These are phyloP conservation scores for Drechslera avenae DNA, from an alignment of 2,329 filamentous ascomycete species.

Conservation along the genomic window DNA sequence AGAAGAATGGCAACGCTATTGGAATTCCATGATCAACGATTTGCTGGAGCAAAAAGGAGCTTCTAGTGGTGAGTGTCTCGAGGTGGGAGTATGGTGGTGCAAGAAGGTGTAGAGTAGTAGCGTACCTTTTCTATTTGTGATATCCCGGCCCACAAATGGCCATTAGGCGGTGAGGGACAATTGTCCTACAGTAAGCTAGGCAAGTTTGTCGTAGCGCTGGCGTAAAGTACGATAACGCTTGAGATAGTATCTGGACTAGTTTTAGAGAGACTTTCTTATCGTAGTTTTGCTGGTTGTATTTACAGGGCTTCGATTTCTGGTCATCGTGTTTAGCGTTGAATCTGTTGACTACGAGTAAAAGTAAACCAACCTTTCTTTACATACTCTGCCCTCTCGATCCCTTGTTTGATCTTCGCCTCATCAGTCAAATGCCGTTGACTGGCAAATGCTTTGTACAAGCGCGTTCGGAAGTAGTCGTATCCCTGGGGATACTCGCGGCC, in stretches of 20 bases:
- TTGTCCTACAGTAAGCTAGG: slow-evolving; percentile 17
- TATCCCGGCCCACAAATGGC: slow-evolving; percentile 27
- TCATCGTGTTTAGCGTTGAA: not conserved
- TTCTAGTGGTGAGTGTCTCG: slow-evolving; percentile 82
- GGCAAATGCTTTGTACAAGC: slow-evolving; percentile 84
- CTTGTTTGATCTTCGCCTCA: slow-evolving; percentile 74
- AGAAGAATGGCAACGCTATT: slow-evolving; percentile 92
- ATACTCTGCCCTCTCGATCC: slow-evolving; percentile 79
- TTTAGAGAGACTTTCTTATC: slow-evolving; percentile 3
- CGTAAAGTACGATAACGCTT: slow-evolving; percentile 87
- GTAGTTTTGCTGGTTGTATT: slow-evolving; percentile 46
- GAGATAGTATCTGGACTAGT: slow-evolving; percentile 74
- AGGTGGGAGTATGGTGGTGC: slow-evolving; percentile 69
- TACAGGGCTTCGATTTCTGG: slow-evolving; percentile 90
- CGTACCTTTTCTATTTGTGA: slow-evolving; percentile 34
- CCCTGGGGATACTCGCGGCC: slow-evolving; percentile 87
- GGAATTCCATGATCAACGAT: slow-evolving; percentile 83
- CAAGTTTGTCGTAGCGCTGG: slow-evolving; percentile 70
- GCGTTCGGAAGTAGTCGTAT: slow-evolving; percentile 78
- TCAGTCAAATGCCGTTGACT: slow-evolving; percentile 72
- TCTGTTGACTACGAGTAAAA: not conserved
- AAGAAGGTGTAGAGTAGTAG: slow-evolving; percentile 55
- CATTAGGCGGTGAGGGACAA: slow-evolving; percentile 10
- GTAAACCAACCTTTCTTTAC: slow-evolving; percentile 79
- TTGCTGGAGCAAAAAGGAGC: slow-evolving; percentile 79